These are phyloP conservation scores for Salix arbutifolia DNA, from an alignment of 345 rosid species.

Conservation along the genomic window DNA sequence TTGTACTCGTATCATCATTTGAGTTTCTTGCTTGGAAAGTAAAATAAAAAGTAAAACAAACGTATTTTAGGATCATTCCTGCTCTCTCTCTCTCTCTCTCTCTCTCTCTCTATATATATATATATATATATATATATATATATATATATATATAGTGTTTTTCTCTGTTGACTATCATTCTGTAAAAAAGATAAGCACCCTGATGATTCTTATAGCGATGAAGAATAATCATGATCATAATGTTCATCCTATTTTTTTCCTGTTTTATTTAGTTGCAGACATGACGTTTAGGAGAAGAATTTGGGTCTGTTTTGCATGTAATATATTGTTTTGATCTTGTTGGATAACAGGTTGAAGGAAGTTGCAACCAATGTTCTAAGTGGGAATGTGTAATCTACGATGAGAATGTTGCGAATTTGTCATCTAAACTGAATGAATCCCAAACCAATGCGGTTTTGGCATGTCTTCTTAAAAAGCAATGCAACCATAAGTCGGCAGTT, in stretches of 20 bases:
- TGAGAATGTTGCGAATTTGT: not conserved
- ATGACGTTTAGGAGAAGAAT: not conserved
- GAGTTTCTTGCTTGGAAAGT: not conserved
- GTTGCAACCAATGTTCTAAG: constrained; percentile 13
- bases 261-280: not conserved
- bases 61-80: no score
- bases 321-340: not conserved
- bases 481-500: constrained; percentile 28
- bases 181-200: not conserved
- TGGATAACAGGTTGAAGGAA: constrained; percentile 27
- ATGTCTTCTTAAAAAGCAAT: constrained; percentile 22
- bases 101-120: no score
- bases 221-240: not conserved
- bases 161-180: no score
- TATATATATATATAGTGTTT: no score
- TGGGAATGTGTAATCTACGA: not conserved
- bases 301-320: not conserved
- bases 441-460: constrained; percentile 26
- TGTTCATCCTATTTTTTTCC: not conserved
- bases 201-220: not conserved
- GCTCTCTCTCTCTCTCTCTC: no score
- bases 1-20: no score
- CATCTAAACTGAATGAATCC: constrained; percentile 27
- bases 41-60: not conserved
- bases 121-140: no score